phyloP scores from a whole-genome alignment of 495 filamentous ascomycete species.

The Darksidea phi region DNA sequence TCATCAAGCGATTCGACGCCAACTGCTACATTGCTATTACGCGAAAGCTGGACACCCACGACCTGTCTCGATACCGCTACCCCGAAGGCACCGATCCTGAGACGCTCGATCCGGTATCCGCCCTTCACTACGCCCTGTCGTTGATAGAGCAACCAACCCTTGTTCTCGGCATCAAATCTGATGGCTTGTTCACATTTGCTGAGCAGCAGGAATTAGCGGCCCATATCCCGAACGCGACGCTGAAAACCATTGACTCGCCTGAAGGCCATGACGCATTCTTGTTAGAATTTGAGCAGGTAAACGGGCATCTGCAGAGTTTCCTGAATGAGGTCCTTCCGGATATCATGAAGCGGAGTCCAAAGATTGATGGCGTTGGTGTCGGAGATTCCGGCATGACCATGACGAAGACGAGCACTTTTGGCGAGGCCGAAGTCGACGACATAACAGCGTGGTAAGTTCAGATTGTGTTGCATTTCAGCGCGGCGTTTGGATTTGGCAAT shows the following conservation, averaged over 20 bases:
- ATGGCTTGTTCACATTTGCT: conserved; percentile 93
- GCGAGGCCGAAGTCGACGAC: conserved; percentile 93
- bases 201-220: conserved; percentile 90
- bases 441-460: conserved; percentile 83
- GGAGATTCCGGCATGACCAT: conserved; percentile 42
- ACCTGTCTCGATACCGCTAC: conserved; percentile 72
- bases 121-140: conserved; percentile 70
- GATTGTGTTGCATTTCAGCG: neutral
- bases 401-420: conserved; percentile 83
- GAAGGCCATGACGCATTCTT: conserved; percentile 97
- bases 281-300: conserved; percentile 96
- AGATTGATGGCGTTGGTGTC: conserved; percentile 47
- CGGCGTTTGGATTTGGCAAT: conserved; percentile 8
- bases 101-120: conserved; percentile 34
- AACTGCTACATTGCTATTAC: conserved; percentile 99
- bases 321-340: conserved; percentile 78
- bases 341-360: conserved; percentile 69
- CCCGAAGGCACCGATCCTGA: conserved; percentile 25
- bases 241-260: conserved; percentile 84
- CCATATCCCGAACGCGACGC: conserved; percentile 71
- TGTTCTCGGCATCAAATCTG: conserved; percentile 88
- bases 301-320: conserved; percentile 80
- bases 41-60: conserved; percentile 97
- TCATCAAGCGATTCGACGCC: conserved; percentile 93
- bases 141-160: conserved; percentile 83